Conservation (phyloP, 1,284 basidiomycete species). For the Leccinum subfulvum region DNA sequence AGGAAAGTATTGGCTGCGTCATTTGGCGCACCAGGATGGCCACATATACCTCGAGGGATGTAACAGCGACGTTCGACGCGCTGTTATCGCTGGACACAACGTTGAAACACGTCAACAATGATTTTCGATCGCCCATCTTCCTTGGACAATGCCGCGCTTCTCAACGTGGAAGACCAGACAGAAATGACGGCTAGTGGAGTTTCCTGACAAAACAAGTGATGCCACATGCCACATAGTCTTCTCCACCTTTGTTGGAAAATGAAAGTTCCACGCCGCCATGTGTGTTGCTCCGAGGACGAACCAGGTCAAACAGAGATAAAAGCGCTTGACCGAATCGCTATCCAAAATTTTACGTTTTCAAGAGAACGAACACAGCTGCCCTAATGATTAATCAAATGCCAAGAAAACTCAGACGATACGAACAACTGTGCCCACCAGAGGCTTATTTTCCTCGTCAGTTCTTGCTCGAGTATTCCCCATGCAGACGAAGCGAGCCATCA, state of each 20-base stretch:
- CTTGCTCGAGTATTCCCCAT: not conserved
- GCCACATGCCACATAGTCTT: not conserved
- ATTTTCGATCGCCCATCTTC: not conserved
- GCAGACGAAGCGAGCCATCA: not conserved
- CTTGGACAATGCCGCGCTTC: not conserved
- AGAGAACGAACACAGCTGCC: not conserved
- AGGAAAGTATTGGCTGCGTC: too few relatives aligned
- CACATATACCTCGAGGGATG: too few relatives aligned
- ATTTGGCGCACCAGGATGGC: too few relatives aligned
- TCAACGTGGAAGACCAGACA: not conserved
- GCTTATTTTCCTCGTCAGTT: not conserved
- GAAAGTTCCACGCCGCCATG: not conserved
- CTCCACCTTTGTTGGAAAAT: not conserved
- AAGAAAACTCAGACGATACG: not conserved
- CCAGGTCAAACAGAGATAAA: not conserved
- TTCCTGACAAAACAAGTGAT: not conserved
- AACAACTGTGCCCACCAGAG: not conserved
- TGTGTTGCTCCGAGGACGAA: not conserved
- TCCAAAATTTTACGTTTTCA: not conserved
- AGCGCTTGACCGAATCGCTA: not conserved
- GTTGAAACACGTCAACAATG: not conserved
- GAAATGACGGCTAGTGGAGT: not conserved
- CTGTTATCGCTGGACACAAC: not conserved
- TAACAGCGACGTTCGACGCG: too few relatives aligned
- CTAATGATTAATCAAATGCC: not conserved